A percentile compares a stretch with the other conserved stretches of the same genome.
Evolutionary conservation across 2,329 filamentous ascomycete genomes (phyloP).

Genomic region (Cladosporium sp.): DNA sequence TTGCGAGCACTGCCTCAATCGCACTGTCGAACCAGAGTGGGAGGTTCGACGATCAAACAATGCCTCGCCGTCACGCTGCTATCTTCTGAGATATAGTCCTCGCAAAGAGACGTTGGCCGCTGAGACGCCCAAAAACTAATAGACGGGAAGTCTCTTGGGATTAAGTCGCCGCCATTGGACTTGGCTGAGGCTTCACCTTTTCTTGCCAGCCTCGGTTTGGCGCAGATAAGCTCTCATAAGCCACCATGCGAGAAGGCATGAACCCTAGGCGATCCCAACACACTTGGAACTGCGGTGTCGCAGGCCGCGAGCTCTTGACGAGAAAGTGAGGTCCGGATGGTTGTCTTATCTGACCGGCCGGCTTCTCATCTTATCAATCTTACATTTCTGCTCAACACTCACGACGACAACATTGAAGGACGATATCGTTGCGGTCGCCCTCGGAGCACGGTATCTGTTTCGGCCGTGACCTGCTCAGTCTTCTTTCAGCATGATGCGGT

Average conservation of each 20-base stretch:
- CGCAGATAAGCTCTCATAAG: neutral
- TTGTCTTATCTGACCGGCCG: slow-evolving; percentile 9
- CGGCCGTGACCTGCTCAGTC: neutral
- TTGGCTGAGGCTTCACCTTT: slow-evolving; percentile 7
- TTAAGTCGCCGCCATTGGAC: neutral
- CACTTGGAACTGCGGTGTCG: neutral
- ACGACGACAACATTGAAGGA: neutral
- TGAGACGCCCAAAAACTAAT: neutral
- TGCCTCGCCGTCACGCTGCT: neutral
- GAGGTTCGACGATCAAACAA: neutral
- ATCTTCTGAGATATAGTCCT: neutral
- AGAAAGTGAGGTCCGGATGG: neutral
- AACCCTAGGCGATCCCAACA: neutral
- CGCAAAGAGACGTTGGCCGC: neutral
- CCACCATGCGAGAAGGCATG: neutral
- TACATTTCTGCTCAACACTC: neutral
- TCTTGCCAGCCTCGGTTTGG: neutral
- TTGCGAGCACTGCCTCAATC: neutral
- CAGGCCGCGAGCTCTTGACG: neutral
- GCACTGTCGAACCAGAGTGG: neutral
- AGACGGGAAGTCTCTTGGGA: neutral
- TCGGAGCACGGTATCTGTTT: neutral
- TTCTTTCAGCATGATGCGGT: neutral
- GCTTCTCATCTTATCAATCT: slow-evolving; percentile 16
- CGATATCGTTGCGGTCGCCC: neutral